Evolutionary conservation across 768 basidiomycete genomes (phyloP), one percentile per base, ranked within the genome.

Genomic region (Arthromyces matolae): DNA sequence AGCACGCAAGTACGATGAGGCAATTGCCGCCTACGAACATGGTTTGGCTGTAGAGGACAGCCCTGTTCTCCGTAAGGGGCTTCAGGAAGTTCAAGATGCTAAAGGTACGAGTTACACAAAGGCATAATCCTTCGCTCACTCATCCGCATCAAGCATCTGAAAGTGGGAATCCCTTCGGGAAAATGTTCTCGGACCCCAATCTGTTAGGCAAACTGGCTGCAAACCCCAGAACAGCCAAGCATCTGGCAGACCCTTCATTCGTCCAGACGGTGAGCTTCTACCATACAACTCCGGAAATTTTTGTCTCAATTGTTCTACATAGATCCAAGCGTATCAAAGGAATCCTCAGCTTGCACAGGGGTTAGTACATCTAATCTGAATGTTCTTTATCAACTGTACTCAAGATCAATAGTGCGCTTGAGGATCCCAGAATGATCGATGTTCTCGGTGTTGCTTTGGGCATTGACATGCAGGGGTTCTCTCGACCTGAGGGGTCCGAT

Each of bases 391-490:
- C 10, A 38, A 13, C 23, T 33, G 27, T 37, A 39, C 13, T 19
- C 23, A 28, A 37, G 29, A 20, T 54, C 34, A 56, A 16, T 54
- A 81, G 78, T 36, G 76, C 81, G 59, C 64, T 89, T 56, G 71
- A 80, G 51, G 94, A 97, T 67, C 83, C 94, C 28, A 81, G 94
- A 49, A 93, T 96, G 91, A 90, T 93, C 65, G 86, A 90, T 61
- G 93, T 93, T 13, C 73, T 97, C 35, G 94, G 94, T 50, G 94
- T 83, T 9, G 77, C 91, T 47, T 91, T 97, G 87, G 92, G 92
- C 27, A 77, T 97, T 56, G 92, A 97, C 68, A 79, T 97, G 68
- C 84, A 89, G 67, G 91, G 86, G 47, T 86, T 89, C 64, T 76
- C 81, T 42, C 77, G 93, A 47, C 83, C 86, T 14, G 90, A 91